phyloP scores from a whole-genome alignment of 2,329 filamentous ascomycete genomes.

The Sordariomycetes sp. region DNA sequence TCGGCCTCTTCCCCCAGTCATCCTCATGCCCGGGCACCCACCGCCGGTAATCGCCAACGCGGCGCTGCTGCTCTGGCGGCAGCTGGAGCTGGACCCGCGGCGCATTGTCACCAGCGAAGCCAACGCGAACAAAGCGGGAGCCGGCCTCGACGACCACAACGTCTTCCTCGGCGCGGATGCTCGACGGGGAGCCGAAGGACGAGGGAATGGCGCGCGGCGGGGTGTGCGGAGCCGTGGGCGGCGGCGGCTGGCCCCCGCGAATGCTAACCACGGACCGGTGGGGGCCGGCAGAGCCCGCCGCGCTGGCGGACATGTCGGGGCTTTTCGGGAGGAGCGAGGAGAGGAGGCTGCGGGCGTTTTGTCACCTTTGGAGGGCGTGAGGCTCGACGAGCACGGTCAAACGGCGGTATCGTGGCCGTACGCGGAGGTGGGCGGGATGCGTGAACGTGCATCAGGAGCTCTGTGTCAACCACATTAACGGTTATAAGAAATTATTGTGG shows the following conservation, averaged over 20 bases:
- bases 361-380: not conserved
- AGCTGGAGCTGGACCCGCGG: constrained; percentile 65
- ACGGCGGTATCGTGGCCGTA: not conserved
- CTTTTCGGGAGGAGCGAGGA: not conserved
- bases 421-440: not conserved
- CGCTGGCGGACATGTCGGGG: constrained; percentile 29
- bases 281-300: not conserved
- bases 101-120: constrained; percentile 73
- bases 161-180: constrained; percentile 70
- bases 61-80: constrained; percentile 63
- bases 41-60: constrained; percentile 70
- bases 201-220: constrained; percentile 44
- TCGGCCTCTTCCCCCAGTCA: constrained; percentile 33
- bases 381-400: not conserved
- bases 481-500: not conserved
- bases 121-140: constrained; percentile 65
- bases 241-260: constrained; percentile 28
- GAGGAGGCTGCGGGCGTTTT: not conserved
- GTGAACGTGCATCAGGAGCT: not conserved
- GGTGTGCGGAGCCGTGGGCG: constrained; percentile 37
- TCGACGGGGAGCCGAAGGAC: constrained; percentile 46
- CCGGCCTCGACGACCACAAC: constrained; percentile 75
- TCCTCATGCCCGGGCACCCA: constrained; percentile 48
- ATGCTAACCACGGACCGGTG: constrained; percentile 38
- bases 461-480: not conserved